A percentile compares a stretch with the other conserved stretches of the same genome.
phyloP scores from a whole-genome alignment of 148 eudicot species.

The Vaccinium corymbosum region DNA sequence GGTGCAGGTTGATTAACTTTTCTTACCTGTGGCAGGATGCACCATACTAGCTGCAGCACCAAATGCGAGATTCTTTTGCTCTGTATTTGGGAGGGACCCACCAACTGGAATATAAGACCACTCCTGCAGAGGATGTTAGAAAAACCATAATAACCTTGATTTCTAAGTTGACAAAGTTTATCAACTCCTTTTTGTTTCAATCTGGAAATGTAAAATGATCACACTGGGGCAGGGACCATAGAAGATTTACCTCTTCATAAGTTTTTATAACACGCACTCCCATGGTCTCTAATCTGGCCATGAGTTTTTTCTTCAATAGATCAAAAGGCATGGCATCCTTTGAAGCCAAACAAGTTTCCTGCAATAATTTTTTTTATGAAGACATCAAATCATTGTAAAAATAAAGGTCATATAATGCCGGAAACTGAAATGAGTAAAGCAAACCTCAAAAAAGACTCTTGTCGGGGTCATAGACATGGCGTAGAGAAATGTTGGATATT shows the following conservation, averaged over 20 bases:
- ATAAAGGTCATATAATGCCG: not conserved
- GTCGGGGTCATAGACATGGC: slow-evolving; percentile 96
- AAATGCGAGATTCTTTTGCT: slow-evolving; percentile 93
- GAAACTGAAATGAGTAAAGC: slow-evolving; percentile 12
- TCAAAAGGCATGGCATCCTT: slow-evolving; percentile 97
- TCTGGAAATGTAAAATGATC: not conserved
- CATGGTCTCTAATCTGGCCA: slow-evolving; percentile 78
- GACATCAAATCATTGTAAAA: not conserved
- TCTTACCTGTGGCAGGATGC: slow-evolving; percentile 92
- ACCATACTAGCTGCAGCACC: slow-evolving; percentile 99
- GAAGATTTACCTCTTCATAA: slow-evolving; percentile 75
- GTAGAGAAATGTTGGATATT: slow-evolving; percentile 91
- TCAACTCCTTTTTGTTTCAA: not conserved
- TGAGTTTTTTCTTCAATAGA: slow-evolving; percentile 73
- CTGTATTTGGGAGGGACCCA: slow-evolving; percentile 93
- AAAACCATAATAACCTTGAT: not conserved
- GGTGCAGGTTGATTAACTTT: not conserved
- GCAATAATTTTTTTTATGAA: slow-evolving; percentile 18
- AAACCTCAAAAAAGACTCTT: slow-evolving; percentile 90
- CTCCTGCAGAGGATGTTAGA: slow-evolving; percentile 50
- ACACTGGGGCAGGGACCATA: not conserved
- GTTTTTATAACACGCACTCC: slow-evolving; percentile 63
- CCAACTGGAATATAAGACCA: slow-evolving; percentile 99
- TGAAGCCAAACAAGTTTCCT: slow-evolving; percentile 99
- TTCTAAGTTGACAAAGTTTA: not conserved